Conservation (phyloP, 2,329 filamentous ascomycete species). For the Trichophaea hybrida region DNA sequence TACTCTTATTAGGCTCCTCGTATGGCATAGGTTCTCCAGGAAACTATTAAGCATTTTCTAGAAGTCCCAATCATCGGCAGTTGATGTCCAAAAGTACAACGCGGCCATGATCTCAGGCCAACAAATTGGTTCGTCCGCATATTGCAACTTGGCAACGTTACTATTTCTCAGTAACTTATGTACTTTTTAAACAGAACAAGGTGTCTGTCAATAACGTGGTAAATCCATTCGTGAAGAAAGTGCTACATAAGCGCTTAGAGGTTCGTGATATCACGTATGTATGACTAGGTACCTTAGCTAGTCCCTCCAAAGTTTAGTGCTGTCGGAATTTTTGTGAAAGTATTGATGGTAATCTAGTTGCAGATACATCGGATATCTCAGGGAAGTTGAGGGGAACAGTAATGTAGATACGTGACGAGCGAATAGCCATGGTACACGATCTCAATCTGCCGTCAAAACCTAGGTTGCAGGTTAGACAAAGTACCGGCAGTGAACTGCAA, state of each 20-base stretch:
- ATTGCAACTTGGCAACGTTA: not conserved
- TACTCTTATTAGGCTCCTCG: no score
- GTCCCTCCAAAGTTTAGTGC: not conserved
- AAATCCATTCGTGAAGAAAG: not conserved
- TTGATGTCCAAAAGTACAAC: not conserved
- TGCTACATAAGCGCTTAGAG: not conserved
- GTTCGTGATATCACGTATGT: not conserved
- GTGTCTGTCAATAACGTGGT: slow-evolving; percentile 1
- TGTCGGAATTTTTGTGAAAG: not conserved
- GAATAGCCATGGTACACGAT: slow-evolving; percentile 2
- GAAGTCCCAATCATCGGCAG: not conserved
- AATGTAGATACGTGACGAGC: not conserved
- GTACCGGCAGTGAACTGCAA: not conserved
- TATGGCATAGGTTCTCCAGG: no score
- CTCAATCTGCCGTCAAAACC: not conserved
- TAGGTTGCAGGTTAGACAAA: not conserved
- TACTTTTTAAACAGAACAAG: not conserved
- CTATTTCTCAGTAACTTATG: not conserved
- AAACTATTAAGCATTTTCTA: not conserved
- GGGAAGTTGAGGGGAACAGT: not conserved
- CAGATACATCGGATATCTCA: not conserved
- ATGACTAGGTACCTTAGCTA: not conserved
- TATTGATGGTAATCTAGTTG: not conserved
- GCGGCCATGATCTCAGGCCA: not conserved
- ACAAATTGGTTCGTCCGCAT: not conserved